Evolutionary conservation across 2,329 filamentous ascomycete genomes (phyloP), one percentile per base, ranked within the genome.

Genomic region (Microdochium bolleyi): DNA sequence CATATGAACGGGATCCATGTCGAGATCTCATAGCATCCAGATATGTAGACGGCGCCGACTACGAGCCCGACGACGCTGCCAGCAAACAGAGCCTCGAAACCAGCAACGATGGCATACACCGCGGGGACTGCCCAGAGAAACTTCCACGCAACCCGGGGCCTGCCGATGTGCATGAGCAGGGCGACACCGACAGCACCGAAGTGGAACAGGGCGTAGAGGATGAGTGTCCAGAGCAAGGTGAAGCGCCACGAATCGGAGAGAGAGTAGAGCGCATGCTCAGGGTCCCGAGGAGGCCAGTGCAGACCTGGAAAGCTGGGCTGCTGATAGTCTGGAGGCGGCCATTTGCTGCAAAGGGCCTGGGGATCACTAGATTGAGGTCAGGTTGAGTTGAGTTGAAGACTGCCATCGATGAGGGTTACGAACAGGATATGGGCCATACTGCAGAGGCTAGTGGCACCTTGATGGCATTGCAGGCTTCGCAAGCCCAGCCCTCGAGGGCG

Each of bases 1-100:
- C 92, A 96, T 22, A 92, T 80, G 63, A 94, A 87, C 0, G 92
- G 92, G 51, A 95, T 88, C 91, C 91, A 96, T 0, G 92, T 96
- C 48, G 90, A 92, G 90, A 96, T 94, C 62, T 84, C 78, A 66
- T 92, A 95, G 69, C 87, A 89, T 46, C 90, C 92, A 2, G 87
- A 81, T 60, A 84, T 81, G 65, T 95, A 96, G 34, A 92, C 82
- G 9, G 86, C 88, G 13, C 88, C 89, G 21, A 95, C 73, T 89
- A 96, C 73, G 51, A 91, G 70, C 0, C 91, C 91, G 24, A 92
- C 85, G 22, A 95, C 77, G 61, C 87, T 92, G 1, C 92, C 91
- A 0, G 89, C 87, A 54, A 95, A 73, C 46, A 94, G 64, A 0
- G 85, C 91, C 69, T 96, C 88, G 54, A 89, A 70, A 0, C 83